Evolutionary conservation across 129 eudicot species (phyloP).

Genomic region (Artemisia tridentata): DNA sequence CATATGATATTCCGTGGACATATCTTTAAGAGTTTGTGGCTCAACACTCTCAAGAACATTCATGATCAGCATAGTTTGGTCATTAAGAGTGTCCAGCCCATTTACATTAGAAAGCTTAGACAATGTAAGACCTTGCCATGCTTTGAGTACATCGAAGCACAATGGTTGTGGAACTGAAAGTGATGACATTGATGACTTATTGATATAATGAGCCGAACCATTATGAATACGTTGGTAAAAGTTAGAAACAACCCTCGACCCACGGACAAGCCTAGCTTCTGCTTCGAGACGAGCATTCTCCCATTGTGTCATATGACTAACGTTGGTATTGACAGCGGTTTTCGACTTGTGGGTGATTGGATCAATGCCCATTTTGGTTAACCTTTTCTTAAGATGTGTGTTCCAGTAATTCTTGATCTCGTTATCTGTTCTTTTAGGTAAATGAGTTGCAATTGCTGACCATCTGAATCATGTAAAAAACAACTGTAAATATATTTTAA

Average conservation of each 20-base stretch:
- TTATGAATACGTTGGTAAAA: background rate
- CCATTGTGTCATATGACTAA: slow-evolving; percentile 96
- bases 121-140: slow-evolving; percentile 38
- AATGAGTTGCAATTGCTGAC: slow-evolving; percentile 70
- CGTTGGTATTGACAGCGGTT: slow-evolving; percentile 49
- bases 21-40: background rate
- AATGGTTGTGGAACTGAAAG: slow-evolving; percentile 21
- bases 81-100: background rate
- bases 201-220: background rate
- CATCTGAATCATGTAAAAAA: slow-evolving; percentile 40
- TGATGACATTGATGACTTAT: slow-evolving; percentile 3
- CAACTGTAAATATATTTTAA: background rate
- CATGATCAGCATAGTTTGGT: background rate
- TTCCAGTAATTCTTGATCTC: slow-evolving; percentile 76
- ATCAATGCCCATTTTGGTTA: slow-evolving; percentile 71
- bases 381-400: slow-evolving; percentile 56
- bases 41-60: slow-evolving; percentile 5
- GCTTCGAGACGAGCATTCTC: slow-evolving; percentile 93
- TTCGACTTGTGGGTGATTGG: slow-evolving; percentile 72
- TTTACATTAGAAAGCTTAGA: slow-evolving; percentile 6
- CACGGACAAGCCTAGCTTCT: slow-evolving; percentile 50
- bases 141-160: slow-evolving; percentile 36
- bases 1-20: background rate
- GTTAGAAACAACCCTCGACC: background rate
- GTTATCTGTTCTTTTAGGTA: slow-evolving; percentile 66